Percentiles rank a stretch among this genome's conserved stretches.
Conservation (phyloP, 192 early-diverging fungal genomes). For the Backusella mclennaniae region DNA sequence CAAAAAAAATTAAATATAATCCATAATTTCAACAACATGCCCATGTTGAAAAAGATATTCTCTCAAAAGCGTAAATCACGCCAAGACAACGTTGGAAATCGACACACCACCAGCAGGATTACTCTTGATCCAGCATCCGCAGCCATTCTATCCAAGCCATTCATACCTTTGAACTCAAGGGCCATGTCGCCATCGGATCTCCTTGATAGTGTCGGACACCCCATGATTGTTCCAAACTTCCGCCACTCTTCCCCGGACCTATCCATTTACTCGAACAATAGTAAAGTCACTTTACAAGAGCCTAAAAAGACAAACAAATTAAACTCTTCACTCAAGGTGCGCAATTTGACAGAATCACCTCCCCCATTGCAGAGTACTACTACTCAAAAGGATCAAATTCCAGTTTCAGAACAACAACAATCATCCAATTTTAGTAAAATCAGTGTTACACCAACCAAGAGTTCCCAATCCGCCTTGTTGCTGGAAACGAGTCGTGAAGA, state of each 20-base stretch:
- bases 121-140: conserved; percentile 5
- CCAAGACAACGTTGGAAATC: background rate
- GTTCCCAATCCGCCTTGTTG: background rate
- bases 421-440: background rate
- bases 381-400: background rate
- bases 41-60: conserved; percentile 2
- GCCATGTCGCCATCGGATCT: conserved; percentile 33
- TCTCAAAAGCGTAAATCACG: background rate
- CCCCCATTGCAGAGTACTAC: background rate
- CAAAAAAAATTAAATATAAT: background rate
- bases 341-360: background rate
- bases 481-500: conserved; percentile 12
- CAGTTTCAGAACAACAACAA: conserved; percentile 7
- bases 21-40: background rate
- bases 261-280: background rate
- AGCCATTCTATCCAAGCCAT: conserved; percentile 17
- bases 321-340: background rate
- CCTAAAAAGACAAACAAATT: background rate
- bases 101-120: background rate
- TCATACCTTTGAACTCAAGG: conserved; percentile 20
- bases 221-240: conserved; percentile 4
- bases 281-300: background rate
- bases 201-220: conserved; percentile 31
- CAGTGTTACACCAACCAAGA: background rate
- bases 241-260: background rate